Percentiles rank a stretch among this genome's conserved stretches.
Evolutionary conservation across 805 yeast species (phyloP).

Genomic region (Priceomyces melissophilus): DNA sequence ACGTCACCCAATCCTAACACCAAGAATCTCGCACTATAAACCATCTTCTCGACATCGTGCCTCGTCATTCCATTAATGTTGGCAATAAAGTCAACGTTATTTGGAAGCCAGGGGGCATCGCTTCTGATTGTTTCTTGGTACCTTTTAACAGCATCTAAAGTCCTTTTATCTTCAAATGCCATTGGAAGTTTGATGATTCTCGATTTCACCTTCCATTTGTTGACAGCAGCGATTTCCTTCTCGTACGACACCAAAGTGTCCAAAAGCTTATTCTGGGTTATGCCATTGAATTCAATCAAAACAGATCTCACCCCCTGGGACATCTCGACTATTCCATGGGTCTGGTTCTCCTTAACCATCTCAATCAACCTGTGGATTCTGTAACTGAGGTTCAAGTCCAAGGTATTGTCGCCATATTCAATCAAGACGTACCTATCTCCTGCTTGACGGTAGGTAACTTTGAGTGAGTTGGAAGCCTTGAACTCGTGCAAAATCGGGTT

Average conservation of each 20-base stretch:
- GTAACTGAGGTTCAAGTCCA: constrained; percentile 84
- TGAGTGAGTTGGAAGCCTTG: constrained; percentile 55
- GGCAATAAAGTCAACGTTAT: constrained; percentile 93
- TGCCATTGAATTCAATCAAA: constrained; percentile 72
- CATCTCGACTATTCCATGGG: constrained; percentile 88
- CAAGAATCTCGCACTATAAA: constrained; percentile 85
- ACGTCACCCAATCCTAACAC: constrained; percentile 97
- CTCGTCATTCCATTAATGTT: constrained; percentile 80
- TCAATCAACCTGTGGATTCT: constrained; percentile 80
- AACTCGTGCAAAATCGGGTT: constrained; percentile 64
- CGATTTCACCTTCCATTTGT: constrained; percentile 84
- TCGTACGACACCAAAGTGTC: constrained; percentile 70
- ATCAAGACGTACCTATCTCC: constrained; percentile 92
- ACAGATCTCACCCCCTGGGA: constrained; percentile 97
- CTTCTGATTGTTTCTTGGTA: constrained; percentile 91
- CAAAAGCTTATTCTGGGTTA: constrained; percentile 61
- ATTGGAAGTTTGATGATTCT: constrained; percentile 83
- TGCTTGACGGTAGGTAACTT: constrained; percentile 87
- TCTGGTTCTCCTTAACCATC: constrained; percentile 59
- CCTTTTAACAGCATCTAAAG: constrained; percentile 84
- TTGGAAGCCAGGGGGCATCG: constrained; percentile 96
- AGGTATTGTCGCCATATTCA: constrained; percentile 85
- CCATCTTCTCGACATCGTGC: constrained; percentile 72
- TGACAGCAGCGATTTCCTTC: constrained; percentile 64
- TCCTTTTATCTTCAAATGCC: constrained; percentile 93